Conservation (phyloP, 2,329 filamentous ascomycete species). For the Tolypocladium paradoxum region DNA sequence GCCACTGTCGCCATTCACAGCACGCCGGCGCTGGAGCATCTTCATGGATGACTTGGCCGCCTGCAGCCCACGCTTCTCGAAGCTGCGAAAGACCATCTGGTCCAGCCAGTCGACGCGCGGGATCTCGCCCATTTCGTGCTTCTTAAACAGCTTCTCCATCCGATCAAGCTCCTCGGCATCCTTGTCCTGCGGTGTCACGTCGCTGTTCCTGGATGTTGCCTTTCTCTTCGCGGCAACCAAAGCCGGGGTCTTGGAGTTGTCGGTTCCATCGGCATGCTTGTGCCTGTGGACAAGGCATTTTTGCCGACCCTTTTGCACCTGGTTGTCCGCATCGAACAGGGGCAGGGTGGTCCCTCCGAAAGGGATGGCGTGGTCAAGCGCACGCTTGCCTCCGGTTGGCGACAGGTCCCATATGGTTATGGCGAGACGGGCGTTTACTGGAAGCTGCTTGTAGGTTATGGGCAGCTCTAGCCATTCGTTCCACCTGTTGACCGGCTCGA, state of each 20-base stretch:
- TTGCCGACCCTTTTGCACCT: conserved; percentile 81
- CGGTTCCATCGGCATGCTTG: conserved; percentile 74
- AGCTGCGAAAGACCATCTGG: conserved; percentile 80
- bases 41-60: conserved; percentile 55
- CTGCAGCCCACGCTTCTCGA: conserved; percentile 65
- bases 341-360: conserved; percentile 90
- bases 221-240: conserved; percentile 48
- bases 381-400: conserved; percentile 59
- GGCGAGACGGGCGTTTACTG: conserved; percentile 71
- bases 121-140: conserved; percentile 97
- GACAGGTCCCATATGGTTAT: conserved; percentile 95
- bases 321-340: conserved; percentile 88
- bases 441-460: conserved; percentile 71
- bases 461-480: conserved; percentile 94
- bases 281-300: conserved; percentile 81
- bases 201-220: conserved; percentile 37
- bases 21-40: conserved; percentile 38
- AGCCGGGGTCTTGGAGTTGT: conserved; percentile 64
- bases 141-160: conserved; percentile 84
- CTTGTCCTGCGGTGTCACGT: conserved; percentile 47
- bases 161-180: conserved; percentile 79
- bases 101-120: conserved; percentile 91
- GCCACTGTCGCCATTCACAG: conserved; percentile 28
- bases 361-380: conserved; percentile 69
- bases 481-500: conserved; percentile 45